Evolutionary conservation across 768 basidiomycete genomes (phyloP), one percentile per base, ranked within the genome.

Genomic region (Tricholoma hemisulphureum): DNA sequence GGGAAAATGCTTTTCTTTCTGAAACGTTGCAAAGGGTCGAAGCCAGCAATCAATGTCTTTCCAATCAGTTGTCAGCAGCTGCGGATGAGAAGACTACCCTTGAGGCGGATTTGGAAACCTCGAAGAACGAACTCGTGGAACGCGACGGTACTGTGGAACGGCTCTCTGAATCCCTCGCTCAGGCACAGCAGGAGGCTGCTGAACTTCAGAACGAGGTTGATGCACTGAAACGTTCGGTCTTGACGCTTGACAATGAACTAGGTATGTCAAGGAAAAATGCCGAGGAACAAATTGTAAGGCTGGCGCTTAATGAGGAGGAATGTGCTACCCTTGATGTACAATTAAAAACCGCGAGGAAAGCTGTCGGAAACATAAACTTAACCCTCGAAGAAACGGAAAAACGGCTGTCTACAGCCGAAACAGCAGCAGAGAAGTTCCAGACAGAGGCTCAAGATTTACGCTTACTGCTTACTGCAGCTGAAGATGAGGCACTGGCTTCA

Each of bases 231-330:
- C 29, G 23, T 31, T 10, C 24, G 31, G 48, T 51, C 21, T 53
- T 57, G 37, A 45, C 32, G 8, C 53, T 57, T 10, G 53, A 57
- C 50, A 55, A 43, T 13, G 59, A 55, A 31, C 45, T 56, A 31
- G 56, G 16, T 35, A 39, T 55, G 56, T 61, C 60, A 16, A 60
- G 57, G 41, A 43, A 39, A 46, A 61, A 60, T 51, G 31, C 58
- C 26, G 63, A 64, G 10, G 58, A 53, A 10, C 43, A 65, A 26
- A 35, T 32, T 20, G 37, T 23, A 11, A 51, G 62, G 41, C 53
- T 74, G 28, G 55, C 28, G 7, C 51, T 52, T 13, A 56, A 59
- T 37, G 50, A 55, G 34, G 29, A 53, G 10, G 57, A 60, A 41
- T 57, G 66, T 18, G 39, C 51, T 6, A 56, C 35, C 31, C 51